Evolutionary conservation across 2,329 filamentous ascomycete species (phyloP).

Genomic region (Pseudophaeomoniella oleicola): DNA sequence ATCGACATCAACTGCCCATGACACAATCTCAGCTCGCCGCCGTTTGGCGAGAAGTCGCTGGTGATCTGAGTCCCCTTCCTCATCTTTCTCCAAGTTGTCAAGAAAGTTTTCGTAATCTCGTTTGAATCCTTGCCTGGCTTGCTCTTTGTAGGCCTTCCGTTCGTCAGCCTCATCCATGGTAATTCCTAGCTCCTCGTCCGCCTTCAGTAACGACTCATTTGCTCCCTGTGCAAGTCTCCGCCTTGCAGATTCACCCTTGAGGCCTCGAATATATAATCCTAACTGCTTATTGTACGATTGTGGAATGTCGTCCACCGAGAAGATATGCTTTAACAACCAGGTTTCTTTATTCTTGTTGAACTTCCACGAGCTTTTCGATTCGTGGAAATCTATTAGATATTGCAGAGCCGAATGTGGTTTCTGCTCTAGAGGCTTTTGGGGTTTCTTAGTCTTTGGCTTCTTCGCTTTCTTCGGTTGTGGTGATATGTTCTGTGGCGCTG

Average conservation of each 20-base stretch:
- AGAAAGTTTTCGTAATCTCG: constrained; percentile 4
- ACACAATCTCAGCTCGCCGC: constrained; percentile 22
- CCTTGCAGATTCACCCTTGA: constrained; percentile 61
- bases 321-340: constrained; percentile 67
- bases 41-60: constrained; percentile 19
- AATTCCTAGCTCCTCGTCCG: constrained; percentile 38
- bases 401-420: constrained; percentile 18
- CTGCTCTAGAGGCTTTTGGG: constrained; percentile 8
- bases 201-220: constrained; percentile 42
- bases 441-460: constrained; percentile 16
- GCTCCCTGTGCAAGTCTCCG: constrained; percentile 51
- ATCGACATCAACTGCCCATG: constrained; percentile 16
- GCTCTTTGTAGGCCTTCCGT: not conserved
- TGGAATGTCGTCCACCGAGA: constrained; percentile 58
- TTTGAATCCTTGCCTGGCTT: constrained; percentile 1
- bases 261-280: constrained; percentile 61
- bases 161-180: not conserved
- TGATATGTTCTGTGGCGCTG: too few relatives aligned
- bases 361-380: constrained; percentile 63
- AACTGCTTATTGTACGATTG: constrained; percentile 57
- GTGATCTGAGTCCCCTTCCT: constrained; percentile 10
- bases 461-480: constrained; percentile 14
- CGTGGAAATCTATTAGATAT: constrained; percentile 66
- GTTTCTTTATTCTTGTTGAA: constrained; percentile 93
- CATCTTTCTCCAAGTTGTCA: constrained; percentile 8